These are phyloP conservation scores for Blastobotrys malaysiensis DNA, from an alignment of 1,139 yeast genomes.

Conservation along the genomic window DNA sequence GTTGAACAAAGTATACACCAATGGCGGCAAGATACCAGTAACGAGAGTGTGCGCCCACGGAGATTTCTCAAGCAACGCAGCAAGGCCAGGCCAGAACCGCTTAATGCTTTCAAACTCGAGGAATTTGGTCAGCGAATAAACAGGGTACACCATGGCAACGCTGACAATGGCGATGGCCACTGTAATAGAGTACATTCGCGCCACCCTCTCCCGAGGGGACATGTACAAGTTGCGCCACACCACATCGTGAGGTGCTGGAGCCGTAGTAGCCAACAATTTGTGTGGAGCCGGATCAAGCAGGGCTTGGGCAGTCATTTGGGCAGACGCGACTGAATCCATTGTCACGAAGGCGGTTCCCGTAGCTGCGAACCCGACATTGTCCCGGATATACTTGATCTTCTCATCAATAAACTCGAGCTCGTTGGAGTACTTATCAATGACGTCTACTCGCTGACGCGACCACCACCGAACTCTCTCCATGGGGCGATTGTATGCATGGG, in stretches of 20 bases:
- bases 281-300: conserved; percentile 74
- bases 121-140: conserved; percentile 65
- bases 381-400: conserved; percentile 47
- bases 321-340: conserved; percentile 78
- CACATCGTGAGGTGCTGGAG: conserved; percentile 86
- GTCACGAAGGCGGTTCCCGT: conserved; percentile 67
- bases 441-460: conserved; percentile 46
- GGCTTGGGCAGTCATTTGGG: conserved; percentile 88
- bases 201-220: conserved; percentile 50
- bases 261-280: conserved; percentile 64
- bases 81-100: conserved; percentile 69
- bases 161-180: conserved; percentile 58
- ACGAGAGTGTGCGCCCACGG: conserved; percentile 58
- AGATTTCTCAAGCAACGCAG: conserved; percentile 52
- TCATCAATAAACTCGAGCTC: conserved; percentile 53
- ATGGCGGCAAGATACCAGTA: conserved; percentile 74
- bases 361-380: conserved; percentile 38
- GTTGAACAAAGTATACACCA: conserved; percentile 68
- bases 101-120: conserved; percentile 63
- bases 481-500: conserved; percentile 35
- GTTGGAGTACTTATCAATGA: conserved; percentile 56
- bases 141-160: conserved; percentile 66
- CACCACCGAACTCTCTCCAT: conserved; percentile 46
- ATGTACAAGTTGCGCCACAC: conserved; percentile 72
- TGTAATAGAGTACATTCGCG: conserved; percentile 59